Percentiles rank a stretch among this genome's conserved stretches.
phyloP scores from a whole-genome alignment of 2,329 filamentous ascomycete genomes.

The Didymella segeticola region DNA sequence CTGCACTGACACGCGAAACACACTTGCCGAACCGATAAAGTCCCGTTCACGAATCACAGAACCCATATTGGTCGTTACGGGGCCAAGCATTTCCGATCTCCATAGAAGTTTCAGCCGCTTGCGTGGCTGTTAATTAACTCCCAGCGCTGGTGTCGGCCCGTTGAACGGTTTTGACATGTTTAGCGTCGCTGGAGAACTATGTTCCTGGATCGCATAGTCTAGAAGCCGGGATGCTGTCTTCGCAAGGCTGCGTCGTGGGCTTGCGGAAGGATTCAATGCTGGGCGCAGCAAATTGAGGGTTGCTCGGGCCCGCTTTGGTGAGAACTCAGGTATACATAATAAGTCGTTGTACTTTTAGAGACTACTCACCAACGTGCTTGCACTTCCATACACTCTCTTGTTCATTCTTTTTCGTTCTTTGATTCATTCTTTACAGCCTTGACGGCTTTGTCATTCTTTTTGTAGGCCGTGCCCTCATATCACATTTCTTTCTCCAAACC shows the following conservation, averaged over 20 bases:
- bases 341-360: not conserved
- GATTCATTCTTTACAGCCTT: constrained; percentile 40
- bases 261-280: constrained; percentile 16
- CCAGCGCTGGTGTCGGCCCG: constrained; percentile 26
- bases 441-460: constrained; percentile 40
- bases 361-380: constrained; percentile 18
- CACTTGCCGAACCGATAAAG: constrained; percentile 20
- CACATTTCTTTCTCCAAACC: constrained; percentile 24
- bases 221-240: constrained; percentile 16
- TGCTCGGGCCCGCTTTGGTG: constrained; percentile 21
- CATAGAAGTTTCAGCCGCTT: constrained; percentile 19
- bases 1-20: constrained; percentile 20
- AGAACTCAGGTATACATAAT: constrained; percentile 23
- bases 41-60: constrained; percentile 19
- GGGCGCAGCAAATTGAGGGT: constrained; percentile 28
- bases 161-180: constrained; percentile 24
- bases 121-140: constrained; percentile 34
- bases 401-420: too few relatives aligned
- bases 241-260: constrained; percentile 18
- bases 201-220: constrained; percentile 22
- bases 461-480: constrained; percentile 32
- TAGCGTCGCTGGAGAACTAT: constrained; percentile 20
- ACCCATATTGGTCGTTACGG: constrained; percentile 1
- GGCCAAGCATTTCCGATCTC: constrained; percentile 15
- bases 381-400: constrained; percentile 18